A percentile compares a stretch with the other conserved stretches of the same genome.
These are phyloP conservation scores for Coemansia sp. DNA, from an alignment of 192 early-diverging fungal genomes.

Conservation along the genomic window DNA sequence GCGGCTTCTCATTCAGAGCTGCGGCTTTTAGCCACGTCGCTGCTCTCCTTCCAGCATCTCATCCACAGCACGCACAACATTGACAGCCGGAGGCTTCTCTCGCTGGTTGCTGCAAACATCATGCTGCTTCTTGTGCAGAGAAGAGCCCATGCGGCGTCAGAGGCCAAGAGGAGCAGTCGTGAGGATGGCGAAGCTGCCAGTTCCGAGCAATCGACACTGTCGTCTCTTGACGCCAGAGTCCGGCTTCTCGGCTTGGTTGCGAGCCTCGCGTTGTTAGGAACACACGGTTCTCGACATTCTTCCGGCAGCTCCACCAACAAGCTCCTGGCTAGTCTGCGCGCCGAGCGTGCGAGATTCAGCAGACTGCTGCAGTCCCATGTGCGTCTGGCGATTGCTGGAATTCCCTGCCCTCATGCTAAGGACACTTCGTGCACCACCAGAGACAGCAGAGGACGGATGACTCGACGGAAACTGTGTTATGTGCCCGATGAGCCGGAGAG, in stretches of 20 bases:
- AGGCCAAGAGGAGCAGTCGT: neutral
- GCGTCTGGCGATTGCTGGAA: slow-evolving; percentile 21
- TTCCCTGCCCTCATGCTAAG: neutral
- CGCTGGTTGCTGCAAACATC: slow-evolving; percentile 6
- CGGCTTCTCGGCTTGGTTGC: slow-evolving; percentile 19
- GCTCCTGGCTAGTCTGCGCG: slow-evolving; percentile 19
- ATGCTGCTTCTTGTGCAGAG: slow-evolving; percentile 5
- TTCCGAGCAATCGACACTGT: neutral
- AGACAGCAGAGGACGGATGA: neutral
- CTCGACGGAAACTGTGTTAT: neutral
- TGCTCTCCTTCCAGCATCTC: slow-evolving; percentile 9
- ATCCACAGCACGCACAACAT: neutral
- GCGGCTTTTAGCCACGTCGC: neutral
- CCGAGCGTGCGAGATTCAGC: slow-evolving; percentile 34
- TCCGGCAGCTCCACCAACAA: neutral
- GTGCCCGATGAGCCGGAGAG: slow-evolving; percentile 19
- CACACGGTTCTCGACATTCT: neutral
- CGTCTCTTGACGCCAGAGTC: neutral
- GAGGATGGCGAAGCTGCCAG: neutral
- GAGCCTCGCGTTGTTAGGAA: slow-evolving; percentile 15
- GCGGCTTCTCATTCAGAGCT: neutral
- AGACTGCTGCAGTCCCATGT: slow-evolving; percentile 34
- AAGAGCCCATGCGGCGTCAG: neutral
- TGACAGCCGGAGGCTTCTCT: slow-evolving; percentile 1
- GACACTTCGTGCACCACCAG: neutral